These are phyloP conservation scores for Castanospermum australe DNA, from an alignment of 306 rosid species.

Conservation along the genomic window DNA sequence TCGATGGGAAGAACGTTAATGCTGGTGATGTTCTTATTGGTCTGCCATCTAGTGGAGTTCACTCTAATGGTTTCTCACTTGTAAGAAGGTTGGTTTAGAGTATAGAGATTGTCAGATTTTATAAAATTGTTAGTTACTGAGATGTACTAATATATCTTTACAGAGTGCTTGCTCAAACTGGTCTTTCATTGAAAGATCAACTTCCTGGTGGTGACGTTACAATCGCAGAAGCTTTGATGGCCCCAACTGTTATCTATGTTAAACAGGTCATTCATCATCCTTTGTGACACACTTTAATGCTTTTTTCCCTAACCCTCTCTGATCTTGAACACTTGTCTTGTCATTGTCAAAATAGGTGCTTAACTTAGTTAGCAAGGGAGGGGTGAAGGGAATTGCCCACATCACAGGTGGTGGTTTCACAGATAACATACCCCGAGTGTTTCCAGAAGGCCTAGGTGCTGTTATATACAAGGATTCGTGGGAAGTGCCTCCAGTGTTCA, in stretches of 20 bases:
- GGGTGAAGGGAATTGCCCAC: slow-evolving; percentile 88
- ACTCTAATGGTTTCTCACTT: slow-evolving; percentile 91
- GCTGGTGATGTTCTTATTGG: slow-evolving; percentile 85
- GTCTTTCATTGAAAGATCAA: slow-evolving; percentile 62
- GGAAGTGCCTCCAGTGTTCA: slow-evolving; percentile 71
- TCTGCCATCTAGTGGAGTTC: slow-evolving; percentile 91
- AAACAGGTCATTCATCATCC: slow-evolving; percentile 62
- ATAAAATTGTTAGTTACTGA: neutral
- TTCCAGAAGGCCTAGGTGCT: slow-evolving; percentile 87
- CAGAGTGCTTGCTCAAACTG: slow-evolving; percentile 77
- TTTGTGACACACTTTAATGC: neutral
- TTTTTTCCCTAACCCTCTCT: neutral
- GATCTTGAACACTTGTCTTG: neutral
- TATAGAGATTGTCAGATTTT: neutral
- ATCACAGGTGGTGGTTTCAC: slow-evolving; percentile 96
- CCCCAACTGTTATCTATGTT: slow-evolving; percentile 85
- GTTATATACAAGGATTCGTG: slow-evolving; percentile 60
- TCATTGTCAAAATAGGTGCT: slow-evolving; percentile 60
- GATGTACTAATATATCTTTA: slow-evolving; percentile 6
- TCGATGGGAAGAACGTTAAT: slow-evolving; percentile 68
- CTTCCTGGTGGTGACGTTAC: slow-evolving; percentile 64
- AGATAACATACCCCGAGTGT: slow-evolving; percentile 86
- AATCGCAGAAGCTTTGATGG: slow-evolving; percentile 83
- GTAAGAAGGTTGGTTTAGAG: slow-evolving; percentile 67
- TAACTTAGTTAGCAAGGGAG: slow-evolving; percentile 72